These are phyloP conservation scores for Ustilago sp. DNA, from an alignment of 1,284 basidiomycete species.

Conservation along the genomic window DNA sequence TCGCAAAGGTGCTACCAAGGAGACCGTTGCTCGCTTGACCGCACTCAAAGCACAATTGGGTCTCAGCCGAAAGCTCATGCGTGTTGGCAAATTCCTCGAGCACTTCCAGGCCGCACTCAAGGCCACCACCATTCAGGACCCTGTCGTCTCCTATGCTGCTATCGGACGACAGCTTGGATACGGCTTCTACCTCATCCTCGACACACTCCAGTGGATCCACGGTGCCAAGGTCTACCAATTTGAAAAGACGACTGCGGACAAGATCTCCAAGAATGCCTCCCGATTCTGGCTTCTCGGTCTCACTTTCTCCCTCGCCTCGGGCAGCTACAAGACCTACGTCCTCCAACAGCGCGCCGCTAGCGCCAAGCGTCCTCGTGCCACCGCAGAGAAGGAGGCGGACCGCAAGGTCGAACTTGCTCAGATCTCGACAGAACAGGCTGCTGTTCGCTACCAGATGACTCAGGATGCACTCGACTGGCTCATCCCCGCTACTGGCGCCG, in stretches of 20 bases:
- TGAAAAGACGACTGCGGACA: slow-evolving; percentile 76
- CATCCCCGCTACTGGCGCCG: slow-evolving; percentile 87
- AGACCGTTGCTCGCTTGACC: slow-evolving; percentile 69
- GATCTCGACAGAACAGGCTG: slow-evolving; percentile 77
- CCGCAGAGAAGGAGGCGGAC: slow-evolving; percentile 77
- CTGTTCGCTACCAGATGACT: slow-evolving; percentile 80
- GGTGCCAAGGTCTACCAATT: slow-evolving; percentile 67
- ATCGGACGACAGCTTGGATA: slow-evolving; percentile 89
- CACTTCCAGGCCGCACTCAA: slow-evolving; percentile 92
- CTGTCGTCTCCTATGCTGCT: slow-evolving; percentile 82
- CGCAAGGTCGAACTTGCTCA: slow-evolving; percentile 76
- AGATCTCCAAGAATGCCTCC: slow-evolving; percentile 80
- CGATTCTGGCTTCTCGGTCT: slow-evolving; percentile 88
- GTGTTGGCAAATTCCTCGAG: slow-evolving; percentile 92
- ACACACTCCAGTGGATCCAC: slow-evolving; percentile 67
- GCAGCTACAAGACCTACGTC: slow-evolving; percentile 67
- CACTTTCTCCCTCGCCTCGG: slow-evolving; percentile 60
- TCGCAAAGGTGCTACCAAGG: slow-evolving; percentile 70
- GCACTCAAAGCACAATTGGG: slow-evolving; percentile 71
- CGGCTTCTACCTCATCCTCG: slow-evolving; percentile 81
- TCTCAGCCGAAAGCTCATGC: slow-evolving; percentile 76
- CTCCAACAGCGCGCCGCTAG: slow-evolving; percentile 59
- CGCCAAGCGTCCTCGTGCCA: slow-evolving; percentile 69
- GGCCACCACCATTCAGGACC: slow-evolving; percentile 75
- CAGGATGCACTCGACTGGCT: slow-evolving; percentile 86